These are phyloP conservation scores for Dissophora ornata DNA, from an alignment of 192 early-diverging fungal genomes.

Conservation along the genomic window DNA sequence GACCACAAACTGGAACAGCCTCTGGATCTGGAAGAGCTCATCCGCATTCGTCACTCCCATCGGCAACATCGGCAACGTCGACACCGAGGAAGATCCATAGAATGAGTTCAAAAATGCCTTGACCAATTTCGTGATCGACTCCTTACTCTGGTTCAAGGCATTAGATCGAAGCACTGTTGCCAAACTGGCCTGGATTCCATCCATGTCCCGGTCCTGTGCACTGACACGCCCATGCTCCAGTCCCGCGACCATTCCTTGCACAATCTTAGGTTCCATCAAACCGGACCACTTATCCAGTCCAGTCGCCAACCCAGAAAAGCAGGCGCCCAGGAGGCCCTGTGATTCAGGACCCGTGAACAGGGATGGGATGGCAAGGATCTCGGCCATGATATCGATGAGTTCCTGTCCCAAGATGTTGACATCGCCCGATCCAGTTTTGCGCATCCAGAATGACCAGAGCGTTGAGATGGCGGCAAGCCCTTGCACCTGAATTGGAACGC, in stretches of 20 bases:
- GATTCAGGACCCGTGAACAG: constrained; percentile 26
- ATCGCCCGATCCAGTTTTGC: constrained; percentile 39
- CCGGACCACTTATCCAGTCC: constrained; percentile 52
- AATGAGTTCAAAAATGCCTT: constrained; percentile 28
- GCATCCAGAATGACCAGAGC: constrained; percentile 52
- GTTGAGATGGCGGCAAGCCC: constrained; percentile 25
- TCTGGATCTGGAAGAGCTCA: constrained; percentile 42
- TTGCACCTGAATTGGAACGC: constrained; percentile 30
- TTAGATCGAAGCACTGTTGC: constrained; percentile 38
- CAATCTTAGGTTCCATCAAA: constrained; percentile 48
- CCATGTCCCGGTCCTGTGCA: constrained; percentile 32
- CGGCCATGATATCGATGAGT: constrained; percentile 33
- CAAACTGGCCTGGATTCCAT: constrained; percentile 40
- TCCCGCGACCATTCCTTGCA: constrained; percentile 32
- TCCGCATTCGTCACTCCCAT: constrained; percentile 9
- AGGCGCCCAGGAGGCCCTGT: constrained; percentile 23
- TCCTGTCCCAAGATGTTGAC: constrained; percentile 45
- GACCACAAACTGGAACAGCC: constrained; percentile 45
- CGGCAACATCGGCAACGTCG: neutral
- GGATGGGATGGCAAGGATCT: constrained; percentile 38
- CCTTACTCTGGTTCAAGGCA: constrained; percentile 6
- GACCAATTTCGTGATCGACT: constrained; percentile 24
- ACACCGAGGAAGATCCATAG: constrained; percentile 9
- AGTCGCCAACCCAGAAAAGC: constrained; percentile 41
- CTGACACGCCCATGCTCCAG: constrained; percentile 37